A percentile compares a stretch with the other conserved stretches of the same genome.
phyloP scores from a whole-genome alignment of 305 asterid genomes.

The Stenogyne calaminthoides region DNA sequence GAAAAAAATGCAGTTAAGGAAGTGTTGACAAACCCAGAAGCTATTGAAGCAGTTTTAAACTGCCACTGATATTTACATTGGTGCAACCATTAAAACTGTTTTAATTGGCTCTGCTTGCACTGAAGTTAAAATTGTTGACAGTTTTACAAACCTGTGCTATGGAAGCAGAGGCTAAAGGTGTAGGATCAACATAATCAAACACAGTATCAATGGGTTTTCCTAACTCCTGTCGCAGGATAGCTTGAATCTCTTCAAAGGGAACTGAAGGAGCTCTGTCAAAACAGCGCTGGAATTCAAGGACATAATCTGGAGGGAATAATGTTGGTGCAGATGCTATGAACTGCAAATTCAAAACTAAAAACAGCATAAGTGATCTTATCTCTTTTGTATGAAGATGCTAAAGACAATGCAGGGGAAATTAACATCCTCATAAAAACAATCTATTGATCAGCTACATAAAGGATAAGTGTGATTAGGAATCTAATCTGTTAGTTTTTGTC shows the following conservation, averaged over 20 bases:
- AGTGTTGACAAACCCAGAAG: neutral
- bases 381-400: slow-evolving; percentile 9
- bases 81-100: neutral
- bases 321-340: slow-evolving; percentile 97
- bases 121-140: neutral
- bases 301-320: slow-evolving; percentile 91
- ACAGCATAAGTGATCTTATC: slow-evolving; percentile 25
- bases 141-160: slow-evolving; percentile 77
- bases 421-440: neutral
- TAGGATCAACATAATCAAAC: slow-evolving; percentile 90
- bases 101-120: neutral
- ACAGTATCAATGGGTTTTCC: slow-evolving; percentile 76
- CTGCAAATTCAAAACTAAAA: slow-evolving; percentile 48
- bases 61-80: neutral
- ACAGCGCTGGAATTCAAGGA: slow-evolving; percentile 92
- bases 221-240: slow-evolving; percentile 77
- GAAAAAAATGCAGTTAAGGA: slow-evolving; percentile 31
- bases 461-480: neutral
- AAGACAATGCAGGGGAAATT: neutral
- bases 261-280: slow-evolving; percentile 89
- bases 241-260: slow-evolving; percentile 78
- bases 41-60: neutral
- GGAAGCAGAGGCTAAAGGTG: slow-evolving; percentile 95
- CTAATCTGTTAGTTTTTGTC: neutral
- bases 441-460: slow-evolving; percentile 6